Conservation (phyloP, 257 asterid species). For the Petunia axillaris region DNA sequence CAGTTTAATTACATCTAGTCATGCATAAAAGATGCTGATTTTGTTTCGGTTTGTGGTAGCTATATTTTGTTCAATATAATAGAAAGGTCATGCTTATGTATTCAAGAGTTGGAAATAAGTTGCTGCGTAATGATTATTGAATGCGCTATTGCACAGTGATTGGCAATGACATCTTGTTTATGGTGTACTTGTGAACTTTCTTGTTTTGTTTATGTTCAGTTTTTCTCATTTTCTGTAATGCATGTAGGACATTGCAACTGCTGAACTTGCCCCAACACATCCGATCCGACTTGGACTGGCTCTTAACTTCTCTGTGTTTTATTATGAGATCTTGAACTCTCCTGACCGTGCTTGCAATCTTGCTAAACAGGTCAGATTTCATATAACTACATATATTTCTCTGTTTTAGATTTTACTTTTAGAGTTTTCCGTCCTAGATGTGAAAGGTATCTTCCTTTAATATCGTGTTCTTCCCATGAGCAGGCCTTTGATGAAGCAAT, state of each 20-base stretch:
- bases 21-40: background rate
- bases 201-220: background rate
- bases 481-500: slow-evolving; percentile 95
- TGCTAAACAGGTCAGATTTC: slow-evolving; percentile 65
- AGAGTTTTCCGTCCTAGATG: background rate
- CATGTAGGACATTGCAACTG: slow-evolving; percentile 74
- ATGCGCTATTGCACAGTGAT: no score
- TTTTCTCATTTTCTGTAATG: slow-evolving; percentile 6
- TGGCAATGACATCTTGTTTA: background rate
- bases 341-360: slow-evolving; percentile 90
- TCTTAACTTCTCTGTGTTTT: slow-evolving; percentile 83
- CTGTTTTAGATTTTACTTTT: background rate
- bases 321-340: slow-evolving; percentile 85
- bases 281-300: slow-evolving; percentile 93
- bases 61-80: background rate
- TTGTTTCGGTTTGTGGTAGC: background rate
- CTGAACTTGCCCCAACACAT: slow-evolving; percentile 83
- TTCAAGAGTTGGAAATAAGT: background rate
- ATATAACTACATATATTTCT: background rate
- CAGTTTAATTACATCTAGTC: background rate
- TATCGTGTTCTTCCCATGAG: background rate
- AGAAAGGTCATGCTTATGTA: background rate
- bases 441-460: slow-evolving; percentile 12
- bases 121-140: background rate
- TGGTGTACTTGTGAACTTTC: background rate